Base-by-base conservation (phyloP, 2,329 filamentous ascomycete species). In the Zymoseptoria crescenta region DNA sequence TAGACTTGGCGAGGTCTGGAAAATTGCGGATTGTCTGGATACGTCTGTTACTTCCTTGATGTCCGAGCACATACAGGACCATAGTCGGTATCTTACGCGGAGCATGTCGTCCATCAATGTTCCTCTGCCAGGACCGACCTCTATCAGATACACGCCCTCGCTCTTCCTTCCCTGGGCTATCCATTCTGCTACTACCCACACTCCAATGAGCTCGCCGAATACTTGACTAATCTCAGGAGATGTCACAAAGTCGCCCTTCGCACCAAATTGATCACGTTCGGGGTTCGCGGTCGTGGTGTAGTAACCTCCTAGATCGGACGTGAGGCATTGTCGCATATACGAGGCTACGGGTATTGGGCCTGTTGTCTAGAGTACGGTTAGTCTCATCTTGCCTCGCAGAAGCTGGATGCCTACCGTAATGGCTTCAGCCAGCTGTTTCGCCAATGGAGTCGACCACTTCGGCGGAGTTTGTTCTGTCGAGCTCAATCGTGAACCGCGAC, bases 311-410 rank as follows among this genome's bases (percentile, higher is more conserved):
- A 91, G 77, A 62, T 94, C 89, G 9, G 89, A 89, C 0, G 94
- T 99, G 64, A 99, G 83, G 73, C 93, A 96, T 87, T 97, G 96
- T 72, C 94, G 92, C 94, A 99, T 99, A 74, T 92, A 99, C 56
- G 91, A 87, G 4, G 94, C 92, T 61, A 99, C 83, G 0, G 94
- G 90, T 28, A 97, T 86, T 3, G 94, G 93, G 0, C 94, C 94
- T 9, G 94, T 97, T 49, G 87, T 84, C 85, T 89, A 66, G 16
- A 49, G 58, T 13, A 9, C 55, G 55, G 55, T 65, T 53, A 59
- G 60, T 54, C 45, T 20, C 6, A 49, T 55, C 29, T 49, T 21
- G 27, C 13, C 20, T 49, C 9, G 19, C 8, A 19, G 16, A 8
- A 24, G 4, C 10, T 28, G 29, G 9, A 24, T 27, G 62, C 73